Percentiles rank a stretch among this genome's conserved stretches.
phyloP scores from a whole-genome alignment of 176 grass and related monocot species.

The Puya raimondii region DNA sequence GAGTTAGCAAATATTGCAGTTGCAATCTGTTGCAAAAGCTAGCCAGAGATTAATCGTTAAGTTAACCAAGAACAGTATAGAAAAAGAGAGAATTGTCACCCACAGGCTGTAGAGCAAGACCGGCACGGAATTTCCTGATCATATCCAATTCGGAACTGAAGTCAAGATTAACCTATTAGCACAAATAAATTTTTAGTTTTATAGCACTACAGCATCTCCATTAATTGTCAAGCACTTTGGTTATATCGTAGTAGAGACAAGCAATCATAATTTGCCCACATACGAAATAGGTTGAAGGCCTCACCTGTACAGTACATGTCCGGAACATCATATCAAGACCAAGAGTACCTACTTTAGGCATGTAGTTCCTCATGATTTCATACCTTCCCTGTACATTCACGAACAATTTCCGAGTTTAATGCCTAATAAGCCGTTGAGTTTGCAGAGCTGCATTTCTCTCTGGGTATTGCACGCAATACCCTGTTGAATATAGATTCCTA shows the following conservation, averaged over 20 bases:
- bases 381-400: conserved; percentile 61
- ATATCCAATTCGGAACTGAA: conserved; percentile 97
- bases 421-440: background rate
- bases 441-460: no score
- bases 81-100: conserved; percentile 23
- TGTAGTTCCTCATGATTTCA: conserved; percentile 94
- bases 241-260: background rate
- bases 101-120: conserved; percentile 91
- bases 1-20: conserved; percentile 98
- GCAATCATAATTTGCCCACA: background rate
- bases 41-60: conserved; percentile 12
- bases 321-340: conserved; percentile 99
- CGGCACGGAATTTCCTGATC: conserved; percentile 81
- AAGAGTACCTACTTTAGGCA: conserved; percentile 98
- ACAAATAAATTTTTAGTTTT: conserved; percentile 5
- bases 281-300: background rate
- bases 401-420: background rate
- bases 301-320: conserved; percentile 92
- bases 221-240: background rate
- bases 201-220: background rate
- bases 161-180: conserved; percentile 88
- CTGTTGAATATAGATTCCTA: no score
- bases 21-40: conserved; percentile 65
- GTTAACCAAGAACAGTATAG: background rate
- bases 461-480: no score